Evolutionary conservation across 306 rosid genomes (phyloP).

Genomic region (Malus orientalis): DNA sequence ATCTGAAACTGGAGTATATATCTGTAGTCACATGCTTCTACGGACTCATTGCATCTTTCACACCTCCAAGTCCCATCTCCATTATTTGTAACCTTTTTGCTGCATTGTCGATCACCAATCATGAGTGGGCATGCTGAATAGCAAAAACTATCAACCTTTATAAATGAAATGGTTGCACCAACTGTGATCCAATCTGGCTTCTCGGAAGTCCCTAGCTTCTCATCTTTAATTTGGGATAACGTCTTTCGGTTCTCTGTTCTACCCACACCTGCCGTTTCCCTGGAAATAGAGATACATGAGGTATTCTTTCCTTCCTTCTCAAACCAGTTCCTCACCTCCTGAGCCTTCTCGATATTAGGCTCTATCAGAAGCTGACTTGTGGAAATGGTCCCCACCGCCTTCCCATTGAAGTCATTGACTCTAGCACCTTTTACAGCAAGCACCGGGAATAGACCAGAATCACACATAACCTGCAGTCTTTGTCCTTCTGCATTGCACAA

Average conservation of each 20-base stretch:
- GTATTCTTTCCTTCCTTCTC: conserved; percentile 64
- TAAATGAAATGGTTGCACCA: conserved; percentile 49
- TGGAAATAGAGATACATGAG: conserved; percentile 58
- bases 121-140: conserved; percentile 78
- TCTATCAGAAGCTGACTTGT: conserved; percentile 68
- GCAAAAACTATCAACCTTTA: conserved; percentile 71
- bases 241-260: conserved; percentile 55
- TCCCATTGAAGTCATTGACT: conserved; percentile 80
- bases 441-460: conserved; percentile 66
- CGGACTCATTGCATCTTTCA: conserved; percentile 60
- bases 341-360: conserved; percentile 57
- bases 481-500: conserved; percentile 71
- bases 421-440: conserved; percentile 69
- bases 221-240: conserved; percentile 78
- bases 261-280: conserved; percentile 37
- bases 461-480: conserved; percentile 63
- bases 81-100: conserved; percentile 71
- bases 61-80: conserved; percentile 94
- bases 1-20: conserved; percentile 72
- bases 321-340: conserved; percentile 56
- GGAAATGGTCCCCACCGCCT: conserved; percentile 60
- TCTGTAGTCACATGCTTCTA: conserved; percentile 72
- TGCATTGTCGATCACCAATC: conserved; percentile 79
- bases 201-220: conserved; percentile 82
- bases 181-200: conserved; percentile 93